Conservation (phyloP, 495 filamentous ascomycete genomes). For the Xylaria castorea region DNA sequence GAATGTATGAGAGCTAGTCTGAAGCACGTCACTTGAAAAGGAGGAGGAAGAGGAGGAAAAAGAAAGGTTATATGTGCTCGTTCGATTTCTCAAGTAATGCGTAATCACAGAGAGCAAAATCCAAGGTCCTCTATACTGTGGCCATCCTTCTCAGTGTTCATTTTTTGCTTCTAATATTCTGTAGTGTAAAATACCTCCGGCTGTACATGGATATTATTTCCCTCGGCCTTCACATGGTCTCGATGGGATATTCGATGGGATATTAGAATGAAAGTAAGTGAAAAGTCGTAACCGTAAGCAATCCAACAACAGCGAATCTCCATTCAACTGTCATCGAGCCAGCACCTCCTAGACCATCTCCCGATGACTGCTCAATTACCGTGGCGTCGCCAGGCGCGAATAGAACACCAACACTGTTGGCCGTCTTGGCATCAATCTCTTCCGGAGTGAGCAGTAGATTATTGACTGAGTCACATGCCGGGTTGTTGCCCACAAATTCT, state of each 20-base stretch:
- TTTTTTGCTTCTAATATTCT: background rate
- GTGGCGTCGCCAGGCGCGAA: slow-evolving; percentile 57
- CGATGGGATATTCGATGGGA: background rate
- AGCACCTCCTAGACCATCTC: slow-evolving; percentile 41
- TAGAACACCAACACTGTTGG: slow-evolving; percentile 47
- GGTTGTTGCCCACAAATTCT: slow-evolving; percentile 43
- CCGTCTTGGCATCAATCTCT: slow-evolving; percentile 43
- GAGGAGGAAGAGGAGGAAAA: background rate
- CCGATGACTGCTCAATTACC: slow-evolving; percentile 38
- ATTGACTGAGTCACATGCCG: slow-evolving; percentile 53
- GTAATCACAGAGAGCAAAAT: background rate
- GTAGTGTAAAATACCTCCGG: background rate
- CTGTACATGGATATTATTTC: background rate
- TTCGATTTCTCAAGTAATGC: background rate
- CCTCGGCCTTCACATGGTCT: background rate
- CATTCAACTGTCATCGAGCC: slow-evolving; percentile 30
- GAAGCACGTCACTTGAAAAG: background rate
- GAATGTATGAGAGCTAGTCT: background rate
- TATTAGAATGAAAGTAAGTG: slow-evolving; percentile 6
- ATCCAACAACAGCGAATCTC: slow-evolving; percentile 12
- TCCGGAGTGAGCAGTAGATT: slow-evolving; percentile 52
- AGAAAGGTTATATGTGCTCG: background rate
- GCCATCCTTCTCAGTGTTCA: background rate
- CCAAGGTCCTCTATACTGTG: background rate
- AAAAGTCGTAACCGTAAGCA: slow-evolving; percentile 17